Evolutionary conservation across 2,329 filamentous ascomycete species (phyloP).

Genomic region (Microcyclospora pomicola): DNA sequence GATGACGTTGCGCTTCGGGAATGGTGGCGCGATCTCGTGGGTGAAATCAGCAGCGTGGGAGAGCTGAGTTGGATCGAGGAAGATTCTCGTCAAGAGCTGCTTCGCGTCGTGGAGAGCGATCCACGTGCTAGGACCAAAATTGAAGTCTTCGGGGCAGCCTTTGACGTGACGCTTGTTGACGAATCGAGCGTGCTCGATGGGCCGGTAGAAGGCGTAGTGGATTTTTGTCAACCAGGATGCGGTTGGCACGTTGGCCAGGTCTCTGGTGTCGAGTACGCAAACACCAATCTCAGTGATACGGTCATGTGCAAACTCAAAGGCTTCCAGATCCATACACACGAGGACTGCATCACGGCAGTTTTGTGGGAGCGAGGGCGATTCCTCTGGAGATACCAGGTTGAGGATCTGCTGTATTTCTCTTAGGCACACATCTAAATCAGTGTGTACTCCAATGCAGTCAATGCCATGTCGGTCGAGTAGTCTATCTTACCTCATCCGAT

Average conservation of each 20-base stretch:
- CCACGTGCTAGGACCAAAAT: constrained; percentile 13
- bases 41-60: constrained; percentile 3
- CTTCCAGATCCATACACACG: constrained; percentile 18
- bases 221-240: constrained; percentile 11
- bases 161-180: constrained; percentile 14
- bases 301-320: constrained; percentile 12
- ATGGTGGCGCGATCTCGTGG: background rate
- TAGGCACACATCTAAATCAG: no score
- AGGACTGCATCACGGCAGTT: constrained; percentile 10
- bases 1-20: constrained; percentile 9
- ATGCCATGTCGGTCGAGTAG: no score
- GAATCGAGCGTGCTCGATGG: constrained; percentile 11
- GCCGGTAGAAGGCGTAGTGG: constrained; percentile 12
- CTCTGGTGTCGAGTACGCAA: constrained; percentile 13
- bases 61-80: constrained; percentile 4
- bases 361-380: background rate
- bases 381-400: background rate
- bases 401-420: constrained; percentile 5
- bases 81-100: no score
- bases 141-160: constrained; percentile 16
- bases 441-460: no score
- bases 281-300: constrained; percentile 19
- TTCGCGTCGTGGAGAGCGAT: constrained; percentile 5
- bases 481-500: no score
- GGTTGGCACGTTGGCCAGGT: constrained; percentile 3